Conservation (phyloP, 169 alveolate genomes). For the Fabrea salina region DNA sequence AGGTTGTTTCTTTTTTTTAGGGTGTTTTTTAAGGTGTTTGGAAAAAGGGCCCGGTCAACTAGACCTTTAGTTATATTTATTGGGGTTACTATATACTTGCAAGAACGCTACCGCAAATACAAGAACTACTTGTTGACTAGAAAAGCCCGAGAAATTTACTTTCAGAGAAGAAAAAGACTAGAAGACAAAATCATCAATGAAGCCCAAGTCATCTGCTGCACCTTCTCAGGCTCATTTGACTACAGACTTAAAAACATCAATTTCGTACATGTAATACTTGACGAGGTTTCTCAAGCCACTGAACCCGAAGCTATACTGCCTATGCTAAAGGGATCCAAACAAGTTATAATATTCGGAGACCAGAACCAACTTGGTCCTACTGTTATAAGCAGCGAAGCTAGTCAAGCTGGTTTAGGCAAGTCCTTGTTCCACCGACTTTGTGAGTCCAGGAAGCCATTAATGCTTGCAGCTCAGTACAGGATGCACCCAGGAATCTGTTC, state of each 20-base stretch:
- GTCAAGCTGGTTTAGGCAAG: background rate
- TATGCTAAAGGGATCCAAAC: background rate
- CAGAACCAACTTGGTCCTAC: background rate
- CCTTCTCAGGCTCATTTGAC: no score
- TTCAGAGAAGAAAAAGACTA: no score
- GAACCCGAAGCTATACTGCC: background rate
- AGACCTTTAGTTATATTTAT: no score
- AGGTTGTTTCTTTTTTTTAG: no score
- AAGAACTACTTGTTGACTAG: no score
- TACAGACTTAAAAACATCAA: background rate
- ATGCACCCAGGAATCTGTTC: background rate
- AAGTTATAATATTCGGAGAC: background rate
- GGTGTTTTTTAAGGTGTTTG: no score
- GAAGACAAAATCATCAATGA: no score
- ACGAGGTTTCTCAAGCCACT: background rate
- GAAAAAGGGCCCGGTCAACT: no score
- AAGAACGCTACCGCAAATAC: no score
- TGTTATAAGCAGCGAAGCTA: background rate
- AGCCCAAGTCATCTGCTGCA: no score
- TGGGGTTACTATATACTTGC: no score
- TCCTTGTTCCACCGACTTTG: background rate
- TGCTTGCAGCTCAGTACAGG: background rate
- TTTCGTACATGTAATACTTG: background rate
- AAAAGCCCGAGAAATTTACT: no score
- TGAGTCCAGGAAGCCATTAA: background rate